Evolutionary conservation across 75 land plant genomes (phyloP).

Genomic region (Pinus albicaulis): DNA sequence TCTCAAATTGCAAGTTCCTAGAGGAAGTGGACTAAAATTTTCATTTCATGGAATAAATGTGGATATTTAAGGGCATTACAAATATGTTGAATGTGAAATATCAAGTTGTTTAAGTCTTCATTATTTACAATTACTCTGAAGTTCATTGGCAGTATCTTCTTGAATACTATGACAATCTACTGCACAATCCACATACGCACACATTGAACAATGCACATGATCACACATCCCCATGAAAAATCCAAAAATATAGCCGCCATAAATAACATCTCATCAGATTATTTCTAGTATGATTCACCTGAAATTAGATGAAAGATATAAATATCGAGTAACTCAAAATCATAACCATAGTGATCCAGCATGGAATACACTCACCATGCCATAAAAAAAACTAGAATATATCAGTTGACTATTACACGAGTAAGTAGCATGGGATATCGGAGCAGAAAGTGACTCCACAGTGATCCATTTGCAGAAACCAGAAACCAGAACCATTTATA

Average conservation of each 20-base stretch:
- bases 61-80: background rate
- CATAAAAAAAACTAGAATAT: conserved; percentile 37
- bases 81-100: background rate
- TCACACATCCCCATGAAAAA: background rate
- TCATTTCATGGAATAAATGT: background rate
- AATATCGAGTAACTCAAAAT: conserved; percentile 27
- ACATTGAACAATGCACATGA: background rate
- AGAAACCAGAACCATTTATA: background rate
- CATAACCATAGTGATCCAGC: conserved; percentile 18
- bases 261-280: background rate
- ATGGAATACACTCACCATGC: conserved; percentile 35
- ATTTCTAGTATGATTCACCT: conserved; percentile 1
- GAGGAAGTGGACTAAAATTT: background rate
- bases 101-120: background rate
- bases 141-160: background rate
- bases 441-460: conserved; percentile 16
- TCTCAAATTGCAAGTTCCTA: background rate
- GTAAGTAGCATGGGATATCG: conserved; percentile 47
- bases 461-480: conserved; percentile 40
- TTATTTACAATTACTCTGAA: background rate
- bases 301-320: conserved; percentile 23
- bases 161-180: background rate
- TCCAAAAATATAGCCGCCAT: background rate
- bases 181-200: no score
- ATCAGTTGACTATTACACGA: conserved; percentile 57